Percentiles rank a stretch among this genome's conserved stretches.
Evolutionary conservation across 1,284 basidiomycete species (phyloP).

Genomic region (Moniliophthora roreri): DNA sequence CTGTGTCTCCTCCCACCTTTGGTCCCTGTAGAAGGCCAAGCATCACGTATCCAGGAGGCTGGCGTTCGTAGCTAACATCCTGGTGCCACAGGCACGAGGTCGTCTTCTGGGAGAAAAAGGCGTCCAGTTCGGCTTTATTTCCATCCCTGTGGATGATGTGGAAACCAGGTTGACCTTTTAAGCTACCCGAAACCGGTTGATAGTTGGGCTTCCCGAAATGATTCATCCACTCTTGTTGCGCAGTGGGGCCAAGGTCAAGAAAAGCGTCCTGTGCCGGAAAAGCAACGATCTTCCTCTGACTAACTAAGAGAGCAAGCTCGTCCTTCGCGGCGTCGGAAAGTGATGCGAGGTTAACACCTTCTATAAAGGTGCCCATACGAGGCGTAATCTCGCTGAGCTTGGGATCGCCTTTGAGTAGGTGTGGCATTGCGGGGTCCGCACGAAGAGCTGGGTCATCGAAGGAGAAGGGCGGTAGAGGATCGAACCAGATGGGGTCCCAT

Average conservation of each 20-base stretch:
- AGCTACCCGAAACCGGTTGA: conserved; percentile 21
- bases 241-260: conserved; percentile 16
- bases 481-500: conserved; percentile 20
- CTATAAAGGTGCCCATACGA: conserved; percentile 19
- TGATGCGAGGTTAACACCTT: conserved; percentile 14
- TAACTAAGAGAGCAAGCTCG: conserved; percentile 20
- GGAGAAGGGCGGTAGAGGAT: conserved; percentile 16
- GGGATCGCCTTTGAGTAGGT: conserved; percentile 10
- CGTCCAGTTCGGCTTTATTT: conserved; percentile 18
- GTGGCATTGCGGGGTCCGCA: conserved; percentile 16
- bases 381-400: conserved; percentile 15
- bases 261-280: conserved; percentile 19
- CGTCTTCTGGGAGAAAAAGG: conserved; percentile 21
- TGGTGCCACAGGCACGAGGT: conserved; percentile 23
- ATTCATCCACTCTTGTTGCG: conserved; percentile 21
- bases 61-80: conserved; percentile 22
- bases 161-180: conserved; percentile 20
- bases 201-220: conserved; percentile 23
- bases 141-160: conserved; percentile 23
- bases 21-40: conserved; percentile 21
- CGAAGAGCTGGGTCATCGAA: conserved; percentile 20
- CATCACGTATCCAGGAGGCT: conserved; percentile 24
- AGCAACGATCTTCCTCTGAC: conserved; percentile 20
- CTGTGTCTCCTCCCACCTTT: conserved; percentile 21
- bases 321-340: conserved; percentile 18